These are phyloP conservation scores for Skeletonema menzelii DNA, from an alignment of 108 stramenopile genomes.

Conservation along the genomic window DNA sequence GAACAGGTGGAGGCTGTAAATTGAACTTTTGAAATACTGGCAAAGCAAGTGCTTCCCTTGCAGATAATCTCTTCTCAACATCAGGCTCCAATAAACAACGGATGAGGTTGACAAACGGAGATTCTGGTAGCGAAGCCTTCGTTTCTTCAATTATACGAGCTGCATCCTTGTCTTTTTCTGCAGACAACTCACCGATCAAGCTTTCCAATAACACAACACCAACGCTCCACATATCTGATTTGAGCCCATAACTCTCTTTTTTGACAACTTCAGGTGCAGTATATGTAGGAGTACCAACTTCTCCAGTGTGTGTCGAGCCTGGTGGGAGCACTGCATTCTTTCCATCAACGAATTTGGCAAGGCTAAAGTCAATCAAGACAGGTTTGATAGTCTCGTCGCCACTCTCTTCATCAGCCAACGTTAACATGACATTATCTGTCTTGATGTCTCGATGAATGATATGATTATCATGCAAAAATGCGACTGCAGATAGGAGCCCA, in stretches of 20 bases:
- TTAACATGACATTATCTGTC: slow-evolving; percentile 90
- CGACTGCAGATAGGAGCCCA: slow-evolving; percentile 73
- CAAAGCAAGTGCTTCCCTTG: slow-evolving; percentile 64
- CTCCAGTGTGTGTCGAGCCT: slow-evolving; percentile 71
- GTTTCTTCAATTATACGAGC: slow-evolving; percentile 50
- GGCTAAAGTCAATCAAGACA: slow-evolving; percentile 81
- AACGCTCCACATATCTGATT: slow-evolving; percentile 80
- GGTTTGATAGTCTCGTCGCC: slow-evolving; percentile 33
- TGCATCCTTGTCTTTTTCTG: slow-evolving; percentile 74
- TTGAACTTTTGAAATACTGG: slow-evolving; percentile 73
- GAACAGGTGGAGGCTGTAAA: slow-evolving; percentile 36
- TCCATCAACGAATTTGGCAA: slow-evolving; percentile 69
- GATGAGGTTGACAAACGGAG: slow-evolving; percentile 73
- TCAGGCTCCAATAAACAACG: slow-evolving; percentile 65
- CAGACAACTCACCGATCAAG: slow-evolving; percentile 52
- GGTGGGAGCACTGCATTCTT: slow-evolving; percentile 38
- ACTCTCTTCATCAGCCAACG: slow-evolving; percentile 42
- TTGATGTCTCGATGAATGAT: slow-evolving; percentile 99
- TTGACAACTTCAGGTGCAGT: slow-evolving; percentile 73
- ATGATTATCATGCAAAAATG: slow-evolving; percentile 93
- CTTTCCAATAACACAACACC: slow-evolving; percentile 81
- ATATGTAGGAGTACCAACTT: slow-evolving; percentile 75
- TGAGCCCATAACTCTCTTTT: slow-evolving; percentile 64
- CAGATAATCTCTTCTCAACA: slow-evolving; percentile 60
- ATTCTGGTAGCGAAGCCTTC: slow-evolving; percentile 53